Evolutionary conservation across 23 red algal genomes (phyloP).

Genomic region (Gracilariopsis chorda): DNA sequence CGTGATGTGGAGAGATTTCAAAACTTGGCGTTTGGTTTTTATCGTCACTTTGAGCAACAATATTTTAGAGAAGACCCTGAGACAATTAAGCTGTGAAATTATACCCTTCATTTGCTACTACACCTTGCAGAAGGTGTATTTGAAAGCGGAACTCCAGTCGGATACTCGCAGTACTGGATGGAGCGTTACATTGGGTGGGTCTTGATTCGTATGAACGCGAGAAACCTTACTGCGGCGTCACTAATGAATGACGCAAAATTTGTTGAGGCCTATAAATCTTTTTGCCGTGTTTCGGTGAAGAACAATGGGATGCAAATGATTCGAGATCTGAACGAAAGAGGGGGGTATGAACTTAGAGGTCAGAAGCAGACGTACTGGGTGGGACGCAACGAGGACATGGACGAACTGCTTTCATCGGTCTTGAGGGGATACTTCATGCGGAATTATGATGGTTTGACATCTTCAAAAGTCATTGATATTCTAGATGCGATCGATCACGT

Average conservation of each 20-base stretch:
- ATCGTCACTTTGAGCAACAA: background rate
- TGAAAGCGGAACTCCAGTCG: background rate
- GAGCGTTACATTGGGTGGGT: background rate
- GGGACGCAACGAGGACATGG: background rate
- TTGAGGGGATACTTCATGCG: background rate
- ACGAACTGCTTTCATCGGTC: background rate
- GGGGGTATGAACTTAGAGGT: background rate
- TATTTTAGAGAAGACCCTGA: background rate
- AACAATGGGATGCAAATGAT: background rate
- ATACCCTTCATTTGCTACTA: background rate
- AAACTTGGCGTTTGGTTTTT: background rate
- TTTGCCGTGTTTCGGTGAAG: too few relatives aligned
- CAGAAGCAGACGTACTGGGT: background rate
- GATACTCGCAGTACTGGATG: constrained; percentile 12
- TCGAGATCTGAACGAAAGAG: background rate
- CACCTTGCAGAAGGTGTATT: background rate
- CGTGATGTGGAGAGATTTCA: background rate
- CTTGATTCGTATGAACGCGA: background rate
- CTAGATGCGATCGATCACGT: background rate
- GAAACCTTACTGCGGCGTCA: too few relatives aligned
- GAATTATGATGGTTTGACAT: background rate
- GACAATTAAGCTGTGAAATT: background rate
- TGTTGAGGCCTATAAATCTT: background rate
- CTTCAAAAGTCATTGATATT: background rate
- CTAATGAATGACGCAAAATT: background rate